A percentile compares a stretch with the other conserved stretches of the same genome.
Conservation (phyloP, 2,329 filamentous ascomycete species). For the Trichoderma asperellum region DNA sequence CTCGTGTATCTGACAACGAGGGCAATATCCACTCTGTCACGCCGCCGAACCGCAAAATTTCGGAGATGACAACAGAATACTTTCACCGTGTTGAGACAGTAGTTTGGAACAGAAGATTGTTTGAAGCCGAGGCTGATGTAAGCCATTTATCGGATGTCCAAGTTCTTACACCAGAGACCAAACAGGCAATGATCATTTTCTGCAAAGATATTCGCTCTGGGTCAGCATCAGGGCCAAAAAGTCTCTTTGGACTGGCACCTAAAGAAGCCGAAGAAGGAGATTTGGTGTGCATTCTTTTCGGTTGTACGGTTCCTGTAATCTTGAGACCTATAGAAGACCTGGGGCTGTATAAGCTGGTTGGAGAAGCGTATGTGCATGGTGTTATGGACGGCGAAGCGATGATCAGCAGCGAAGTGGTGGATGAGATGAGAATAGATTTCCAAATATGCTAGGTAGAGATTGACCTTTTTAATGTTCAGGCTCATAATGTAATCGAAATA, state of each 20-base stretch:
- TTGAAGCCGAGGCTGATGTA: neutral
- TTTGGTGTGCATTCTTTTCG: conserved; percentile 27
- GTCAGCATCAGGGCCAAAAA: neutral
- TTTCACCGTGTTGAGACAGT: conserved; percentile 1
- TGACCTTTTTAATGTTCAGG: neutral
- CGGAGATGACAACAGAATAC: conserved; percentile 7
- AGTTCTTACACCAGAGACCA: neutral
- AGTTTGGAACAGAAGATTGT: conserved; percentile 5
- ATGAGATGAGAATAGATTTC: neutral
- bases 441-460: neutral
- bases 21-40: conserved; percentile 8
- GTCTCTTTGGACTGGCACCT: neutral
- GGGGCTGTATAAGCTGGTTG: conserved; percentile 23
- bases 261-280: conserved; percentile 10
- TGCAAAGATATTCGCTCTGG: neutral
- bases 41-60: neutral
- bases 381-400: conserved; percentile 30
- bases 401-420: neutral
- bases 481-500: neutral
- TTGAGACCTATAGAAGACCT: conserved; percentile 13
- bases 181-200: neutral
- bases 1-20: conserved; percentile 8
- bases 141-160: neutral
- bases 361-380: conserved; percentile 30
- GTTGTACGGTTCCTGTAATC: conserved; percentile 29